Evolutionary conservation across 768 basidiomycete genomes (phyloP).

Genomic region (Pilatotrama ljubarskyi): DNA sequence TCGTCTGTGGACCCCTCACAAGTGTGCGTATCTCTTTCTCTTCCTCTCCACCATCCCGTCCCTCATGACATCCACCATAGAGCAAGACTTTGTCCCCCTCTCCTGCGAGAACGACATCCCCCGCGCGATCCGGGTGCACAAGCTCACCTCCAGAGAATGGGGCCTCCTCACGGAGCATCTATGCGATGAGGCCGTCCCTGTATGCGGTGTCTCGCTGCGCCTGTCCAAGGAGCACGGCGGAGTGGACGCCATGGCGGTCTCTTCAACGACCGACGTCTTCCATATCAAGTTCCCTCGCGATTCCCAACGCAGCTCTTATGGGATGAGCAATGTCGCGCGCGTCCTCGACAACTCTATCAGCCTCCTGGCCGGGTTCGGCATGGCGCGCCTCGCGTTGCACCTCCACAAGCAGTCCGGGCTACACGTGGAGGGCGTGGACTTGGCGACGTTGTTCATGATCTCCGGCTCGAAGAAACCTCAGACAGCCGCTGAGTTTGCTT

Average conservation of each 20-base stretch:
- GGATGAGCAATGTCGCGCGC: neutral
- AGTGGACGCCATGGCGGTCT: slow-evolving; percentile 17
- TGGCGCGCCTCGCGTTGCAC: slow-evolving; percentile 38
- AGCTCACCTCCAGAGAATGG: neutral
- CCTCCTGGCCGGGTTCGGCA: slow-evolving; percentile 34
- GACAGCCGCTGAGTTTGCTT: slow-evolving; percentile 32
- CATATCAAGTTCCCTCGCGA: neutral
- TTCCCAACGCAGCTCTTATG: neutral
- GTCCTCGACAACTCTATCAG: neutral
- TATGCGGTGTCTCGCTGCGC: slow-evolving; percentile 18
- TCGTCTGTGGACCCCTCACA: no score
- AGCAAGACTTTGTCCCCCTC: no score
- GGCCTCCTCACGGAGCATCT: neutral
- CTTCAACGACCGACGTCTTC: slow-evolving; percentile 12
- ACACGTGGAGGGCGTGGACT: slow-evolving; percentile 39
- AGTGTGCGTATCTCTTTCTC: no score
- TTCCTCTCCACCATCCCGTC: no score
- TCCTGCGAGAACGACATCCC: neutral
- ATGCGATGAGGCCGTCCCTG: neutral
- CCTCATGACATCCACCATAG: neutral
- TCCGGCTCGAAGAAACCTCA: slow-evolving; percentile 24
- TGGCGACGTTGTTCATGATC: slow-evolving; percentile 32
- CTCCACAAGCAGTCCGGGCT: slow-evolving; percentile 30
- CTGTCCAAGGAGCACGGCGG: slow-evolving; percentile 5
- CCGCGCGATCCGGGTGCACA: neutral